These are phyloP conservation scores for Juncus inflexus DNA, from an alignment of 176 grass and related monocot genomes.

Conservation along the genomic window DNA sequence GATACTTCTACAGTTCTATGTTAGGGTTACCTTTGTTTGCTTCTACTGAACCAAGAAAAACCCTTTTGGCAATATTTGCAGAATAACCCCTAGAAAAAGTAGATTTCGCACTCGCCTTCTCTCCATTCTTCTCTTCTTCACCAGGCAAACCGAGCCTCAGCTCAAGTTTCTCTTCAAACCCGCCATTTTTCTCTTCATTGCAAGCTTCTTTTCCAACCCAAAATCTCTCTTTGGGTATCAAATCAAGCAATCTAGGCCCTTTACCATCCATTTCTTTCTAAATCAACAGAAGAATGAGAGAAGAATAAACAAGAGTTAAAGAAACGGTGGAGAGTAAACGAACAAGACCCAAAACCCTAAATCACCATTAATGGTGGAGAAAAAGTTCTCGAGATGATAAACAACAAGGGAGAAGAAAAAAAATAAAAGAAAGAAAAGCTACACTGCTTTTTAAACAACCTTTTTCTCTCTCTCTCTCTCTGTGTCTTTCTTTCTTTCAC, in stretches of 20 bases:
- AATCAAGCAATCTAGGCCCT: constrained; percentile 18
- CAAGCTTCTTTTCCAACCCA: constrained; percentile 18
- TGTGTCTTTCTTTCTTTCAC: not conserved
- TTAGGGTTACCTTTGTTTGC: constrained; percentile 18
- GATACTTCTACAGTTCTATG: not conserved
- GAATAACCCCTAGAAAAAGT: constrained; percentile 9
- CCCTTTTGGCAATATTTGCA: constrained; percentile 14
- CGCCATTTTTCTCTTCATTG: constrained; percentile 15
- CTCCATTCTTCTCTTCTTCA: constrained; percentile 4
- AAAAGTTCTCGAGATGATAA: not conserved
- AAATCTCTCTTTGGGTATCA: constrained; percentile 24
- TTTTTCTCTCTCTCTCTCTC: constrained; percentile 10
- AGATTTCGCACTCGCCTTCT: constrained; percentile 12
- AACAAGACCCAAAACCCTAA: constrained; percentile 22
- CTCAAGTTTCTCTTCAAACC: constrained; percentile 25
- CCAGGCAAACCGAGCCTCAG: constrained; percentile 30
- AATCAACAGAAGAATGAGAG: constrained; percentile 17
- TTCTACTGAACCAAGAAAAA: constrained; percentile 13
- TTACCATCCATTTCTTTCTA: constrained; percentile 22
- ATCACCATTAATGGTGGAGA: constrained; percentile 17
- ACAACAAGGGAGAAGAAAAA: constrained; percentile 5
- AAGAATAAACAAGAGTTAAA: constrained; percentile 9
- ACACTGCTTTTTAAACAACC: constrained; percentile 32
- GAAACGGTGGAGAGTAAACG: constrained; percentile 14
- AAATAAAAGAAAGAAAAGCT: constrained; percentile 5